Evolutionary conservation across 805 yeast genomes (phyloP), one percentile per base, ranked within the genome.

Genomic region (Wickerhamia fluorescens): DNA sequence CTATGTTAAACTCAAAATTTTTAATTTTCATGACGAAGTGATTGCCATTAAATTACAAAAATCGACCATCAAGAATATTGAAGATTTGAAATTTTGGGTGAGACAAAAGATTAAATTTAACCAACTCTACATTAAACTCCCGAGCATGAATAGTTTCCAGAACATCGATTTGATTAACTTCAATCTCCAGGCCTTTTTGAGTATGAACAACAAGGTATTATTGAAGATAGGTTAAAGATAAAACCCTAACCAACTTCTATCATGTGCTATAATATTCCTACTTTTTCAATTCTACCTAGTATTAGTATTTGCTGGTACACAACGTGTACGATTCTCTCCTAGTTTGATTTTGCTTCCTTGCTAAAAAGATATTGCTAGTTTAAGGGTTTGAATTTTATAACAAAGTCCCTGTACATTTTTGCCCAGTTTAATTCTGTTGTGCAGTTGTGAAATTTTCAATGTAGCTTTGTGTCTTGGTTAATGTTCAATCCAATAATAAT

Each of bases 1-100:
- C n/a, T 36, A 32, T 19, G 38, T 52, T 24, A 47, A 51, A 33
- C 56, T 59, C 37, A 55, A 53, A 30, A 46, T 58, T 24, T 43
- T 48, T 22, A 47, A 51, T 6, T 44, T 33, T 19, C 42, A 48
- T 13, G 41, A 46, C 29, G 60, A 56, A 25, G 42, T 50, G 14
- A 29, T 57, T 1, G 48, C 56, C 4, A 27, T 56, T 11, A 45
- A 51, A 12, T 29, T 55, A 11, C 40, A 45, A 25, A 51, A 51
- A 35, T 21, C 35, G 12, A 43, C 41, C 14, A 37, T 57, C 11
- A 33, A 36, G 14, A 35, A 47, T 7, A 26, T 48, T 2, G 40
- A 35, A 7, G 55, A 42, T 16, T 51, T 60, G 31, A 59, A 58
- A 36, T 30, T 28, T 2, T 30, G 49, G 14, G 31, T 59, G 4